Evolutionary conservation across 2,329 filamentous ascomycete genomes (phyloP).

Genomic region (Phyllosticta capitalensis): DNA sequence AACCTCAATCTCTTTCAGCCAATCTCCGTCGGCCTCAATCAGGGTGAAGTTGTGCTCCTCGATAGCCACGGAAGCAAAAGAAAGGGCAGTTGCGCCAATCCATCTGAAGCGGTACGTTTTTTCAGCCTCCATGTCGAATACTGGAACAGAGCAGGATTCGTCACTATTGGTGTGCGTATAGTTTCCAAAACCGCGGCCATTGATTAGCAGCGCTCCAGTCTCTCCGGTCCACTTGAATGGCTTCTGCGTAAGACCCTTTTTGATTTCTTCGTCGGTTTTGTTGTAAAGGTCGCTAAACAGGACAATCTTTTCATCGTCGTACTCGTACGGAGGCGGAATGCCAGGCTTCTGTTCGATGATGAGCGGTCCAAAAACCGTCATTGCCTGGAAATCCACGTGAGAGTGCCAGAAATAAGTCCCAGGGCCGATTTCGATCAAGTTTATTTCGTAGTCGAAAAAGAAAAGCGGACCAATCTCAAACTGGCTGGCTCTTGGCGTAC

Average conservation of each 20-base stretch:
- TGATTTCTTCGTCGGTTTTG: slow-evolving; percentile 44
- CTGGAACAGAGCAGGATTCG: slow-evolving; percentile 34
- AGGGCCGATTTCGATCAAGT: slow-evolving; percentile 41
- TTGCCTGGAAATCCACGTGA: slow-evolving; percentile 53
- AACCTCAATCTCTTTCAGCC: slow-evolving; percentile 40
- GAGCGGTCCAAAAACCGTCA: slow-evolving; percentile 48
- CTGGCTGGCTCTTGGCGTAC: slow-evolving; percentile 49
- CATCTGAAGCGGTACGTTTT: slow-evolving; percentile 54
- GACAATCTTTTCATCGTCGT: slow-evolving; percentile 52
- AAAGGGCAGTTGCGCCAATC: slow-evolving; percentile 48
- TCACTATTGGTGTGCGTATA: slow-evolving; percentile 19
- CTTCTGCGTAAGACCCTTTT: slow-evolving; percentile 37
- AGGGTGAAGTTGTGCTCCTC: slow-evolving; percentile 50
- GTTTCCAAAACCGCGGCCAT: slow-evolving; percentile 41
- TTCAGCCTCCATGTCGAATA: slow-evolving; percentile 50
- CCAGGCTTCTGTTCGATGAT: slow-evolving; percentile 43
- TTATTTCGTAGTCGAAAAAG: slow-evolving; percentile 60
- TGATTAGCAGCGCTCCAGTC: slow-evolving; percentile 47
- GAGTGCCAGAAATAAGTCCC: slow-evolving; percentile 63
- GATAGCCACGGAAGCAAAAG: slow-evolving; percentile 40
- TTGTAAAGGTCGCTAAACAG: slow-evolving; percentile 49
- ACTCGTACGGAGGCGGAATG: slow-evolving; percentile 43
- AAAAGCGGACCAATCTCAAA: slow-evolving; percentile 55
- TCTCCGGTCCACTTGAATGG: slow-evolving; percentile 53
- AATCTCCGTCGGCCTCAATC: slow-evolving; percentile 49